Evolutionary conservation across 2,329 filamentous ascomycete genomes (phyloP).

Genomic region (Sporothrix schenckii): DNA sequence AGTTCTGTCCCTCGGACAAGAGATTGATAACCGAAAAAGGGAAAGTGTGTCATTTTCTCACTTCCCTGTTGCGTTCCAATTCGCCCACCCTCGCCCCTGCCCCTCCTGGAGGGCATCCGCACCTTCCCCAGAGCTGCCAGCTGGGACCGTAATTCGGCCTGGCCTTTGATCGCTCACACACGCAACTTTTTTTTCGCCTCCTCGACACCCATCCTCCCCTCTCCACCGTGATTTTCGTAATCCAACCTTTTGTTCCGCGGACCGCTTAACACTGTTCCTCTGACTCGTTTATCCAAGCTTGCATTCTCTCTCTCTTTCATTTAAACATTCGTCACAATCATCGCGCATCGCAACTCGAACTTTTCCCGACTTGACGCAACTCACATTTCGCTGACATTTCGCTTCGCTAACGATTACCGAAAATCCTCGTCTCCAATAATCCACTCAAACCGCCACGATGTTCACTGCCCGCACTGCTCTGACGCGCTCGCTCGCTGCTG

Average conservation of each 20-base stretch:
- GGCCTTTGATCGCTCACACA: slow-evolving; percentile 19
- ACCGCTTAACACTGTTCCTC: slow-evolving; percentile 1
- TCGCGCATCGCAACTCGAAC: background rate
- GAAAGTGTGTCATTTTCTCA: slow-evolving; percentile 15
- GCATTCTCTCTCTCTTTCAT: background rate
- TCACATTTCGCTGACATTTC: background rate
- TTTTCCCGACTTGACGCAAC: background rate
- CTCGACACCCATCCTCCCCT: slow-evolving; percentile 1
- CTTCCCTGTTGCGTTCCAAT: slow-evolving; percentile 31
- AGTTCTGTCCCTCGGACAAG: slow-evolving; percentile 14
- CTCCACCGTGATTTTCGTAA: slow-evolving; percentile 24
- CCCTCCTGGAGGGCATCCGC: background rate
- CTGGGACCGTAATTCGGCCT: slow-evolving; percentile 20
- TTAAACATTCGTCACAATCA: background rate
- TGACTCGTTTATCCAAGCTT: background rate
- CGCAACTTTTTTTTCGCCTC: slow-evolving; percentile 28
- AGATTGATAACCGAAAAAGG: slow-evolving; percentile 22
- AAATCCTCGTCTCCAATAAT: background rate
- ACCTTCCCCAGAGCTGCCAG: slow-evolving; percentile 17
- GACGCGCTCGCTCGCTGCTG: slow-evolving; percentile 33
- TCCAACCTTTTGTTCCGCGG: background rate
- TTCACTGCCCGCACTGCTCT: slow-evolving; percentile 33
- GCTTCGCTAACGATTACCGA: background rate
- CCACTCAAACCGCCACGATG: slow-evolving; percentile 31
- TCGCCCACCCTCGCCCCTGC: slow-evolving; percentile 17